Evolutionary conservation across 2,329 filamentous ascomycete species (phyloP), one percentile per base, ranked within the genome.

Genomic region (Lachnellula suecica): DNA sequence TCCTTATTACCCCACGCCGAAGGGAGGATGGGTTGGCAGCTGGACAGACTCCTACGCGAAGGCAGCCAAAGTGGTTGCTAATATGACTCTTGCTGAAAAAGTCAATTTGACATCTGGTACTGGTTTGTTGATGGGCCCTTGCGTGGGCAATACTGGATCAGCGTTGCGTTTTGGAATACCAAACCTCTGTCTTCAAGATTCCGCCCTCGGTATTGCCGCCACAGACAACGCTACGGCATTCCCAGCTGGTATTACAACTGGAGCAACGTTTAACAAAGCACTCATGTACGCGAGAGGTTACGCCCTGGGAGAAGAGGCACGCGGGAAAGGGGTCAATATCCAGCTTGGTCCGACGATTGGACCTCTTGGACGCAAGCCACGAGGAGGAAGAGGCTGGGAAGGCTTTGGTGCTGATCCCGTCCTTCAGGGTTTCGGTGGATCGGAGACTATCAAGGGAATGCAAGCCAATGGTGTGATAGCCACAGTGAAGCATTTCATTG

Each of bases 51-150:
- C 87, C 60, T 93, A 91, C 64, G 72, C 72, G 47, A 90, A 88
- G 63, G 89, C 89, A 1, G 77, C 83, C 52, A 69, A 74, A 3
- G 69, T 92, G 13, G 88, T 93, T 15, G 80, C 82, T 48, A 79
- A 83, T 44, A 89, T 93, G 88, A 92, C 88, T 0, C 70, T 93
- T 51, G 88, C 87, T 2, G 89, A 92, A 67, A 93, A 92, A 72
- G 85, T 87, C 3, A 92, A 91, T 64, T 77, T 91, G 47, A 91
- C 87, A 0, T 81, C 81, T 1, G 88, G 88, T 3, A 85, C 80
- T 1, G 88, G 88, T 1, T 78, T 85, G 38, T 86, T 77, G 58
- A 91, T 91, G 88, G 56, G 81, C 25, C 83, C 77, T 24, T 94
- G 89, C 59, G 85, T 87, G 20, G 89, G 89, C 35, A 91, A 93